Base-by-base conservation (phyloP, 176 grass and related monocot species). In the Ampelocalamus luodianensis region DNA sequence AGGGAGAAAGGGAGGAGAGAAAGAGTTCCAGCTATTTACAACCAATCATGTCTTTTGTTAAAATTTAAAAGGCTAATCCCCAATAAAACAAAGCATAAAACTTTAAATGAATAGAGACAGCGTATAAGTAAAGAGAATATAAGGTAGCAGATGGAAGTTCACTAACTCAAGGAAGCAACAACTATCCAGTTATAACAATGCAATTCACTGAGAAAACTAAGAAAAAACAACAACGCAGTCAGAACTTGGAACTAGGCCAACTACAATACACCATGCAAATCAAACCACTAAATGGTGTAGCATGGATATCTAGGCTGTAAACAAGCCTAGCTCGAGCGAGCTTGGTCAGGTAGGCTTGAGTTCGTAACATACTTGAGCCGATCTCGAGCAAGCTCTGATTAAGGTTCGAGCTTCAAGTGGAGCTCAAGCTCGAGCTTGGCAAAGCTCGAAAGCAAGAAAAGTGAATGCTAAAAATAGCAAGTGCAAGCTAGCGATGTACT, bases 21-120 rank as follows among this genome's bases (percentile, higher is more conserved):
- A 10, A 40, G 26, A 69, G 46, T 17, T 71, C 32, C 10, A 65
- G 22, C 49, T 65, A 76, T 22, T 63, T 66, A 84, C 6, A 65
- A 54, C 0, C 44, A 76, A 76, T 43, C 49, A 38, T 54, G 20
- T 64, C 14, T 51, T 64, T 22, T 5, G 38, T 20, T 18, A 10
- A 58, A 87, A 65, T 26, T 44, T 81, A 43, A 43, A 73, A 87
- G n/a, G 14, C 4, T 11, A 81, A 81, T 23, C 36, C 56, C 38
- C 18, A 44, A 74, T 39, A 12, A 9, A 50, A 83, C 58, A 83
- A 64, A 86, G 39, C 64, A 61, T 62, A 76, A 85, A 45, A 58
- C 17, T 27, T 26, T 64, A 53, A 54, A 84, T 66, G 2, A 34
- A 51, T 85, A 46, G 1, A 71, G 8, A 32, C 39, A 38, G 5